phyloP scores from a whole-genome alignment of 495 filamentous ascomycete species.

The Staphylotrichum longicolle region DNA sequence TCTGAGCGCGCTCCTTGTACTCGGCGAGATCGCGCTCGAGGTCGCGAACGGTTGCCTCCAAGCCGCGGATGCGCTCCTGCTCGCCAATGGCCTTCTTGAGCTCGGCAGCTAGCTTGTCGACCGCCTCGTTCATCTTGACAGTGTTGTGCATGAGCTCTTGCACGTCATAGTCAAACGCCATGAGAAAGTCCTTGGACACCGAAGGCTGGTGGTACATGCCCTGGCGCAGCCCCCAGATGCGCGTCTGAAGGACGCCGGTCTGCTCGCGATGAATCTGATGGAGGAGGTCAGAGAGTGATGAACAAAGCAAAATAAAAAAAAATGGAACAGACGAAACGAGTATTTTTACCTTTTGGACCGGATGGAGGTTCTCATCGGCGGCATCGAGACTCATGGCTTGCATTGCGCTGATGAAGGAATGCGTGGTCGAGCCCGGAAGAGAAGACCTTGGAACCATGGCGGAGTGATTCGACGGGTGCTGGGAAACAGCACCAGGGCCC shows the following conservation, averaged over 20 bases:
- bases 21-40: conserved; percentile 5
- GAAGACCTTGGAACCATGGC: neutral
- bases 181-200: conserved; percentile 8
- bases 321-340: neutral
- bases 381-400: conserved; percentile 6
- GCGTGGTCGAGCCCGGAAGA: conserved; percentile 4
- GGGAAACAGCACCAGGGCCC: neutral
- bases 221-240: conserved; percentile 22
- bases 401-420: conserved; percentile 13
- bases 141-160: conserved; percentile 12
- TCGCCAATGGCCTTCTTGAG: conserved; percentile 1
- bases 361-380: conserved; percentile 11
- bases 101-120: neutral
- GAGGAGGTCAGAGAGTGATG: neutral
- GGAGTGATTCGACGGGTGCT: neutral
- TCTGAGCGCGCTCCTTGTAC: neutral
- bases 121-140: conserved; percentile 14
- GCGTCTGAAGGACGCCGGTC: conserved; percentile 13
- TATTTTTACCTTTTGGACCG: conserved; percentile 8
- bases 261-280: conserved; percentile 15
- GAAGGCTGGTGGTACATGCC: conserved; percentile 11
- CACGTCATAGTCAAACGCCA: conserved; percentile 17
- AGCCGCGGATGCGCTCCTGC: neutral
- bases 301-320: neutral
- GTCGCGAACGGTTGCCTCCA: conserved; percentile 2